Base-by-base conservation (phyloP, 2,329 filamentous ascomycete genomes). In the Cladosporium cucumerinum region DNA sequence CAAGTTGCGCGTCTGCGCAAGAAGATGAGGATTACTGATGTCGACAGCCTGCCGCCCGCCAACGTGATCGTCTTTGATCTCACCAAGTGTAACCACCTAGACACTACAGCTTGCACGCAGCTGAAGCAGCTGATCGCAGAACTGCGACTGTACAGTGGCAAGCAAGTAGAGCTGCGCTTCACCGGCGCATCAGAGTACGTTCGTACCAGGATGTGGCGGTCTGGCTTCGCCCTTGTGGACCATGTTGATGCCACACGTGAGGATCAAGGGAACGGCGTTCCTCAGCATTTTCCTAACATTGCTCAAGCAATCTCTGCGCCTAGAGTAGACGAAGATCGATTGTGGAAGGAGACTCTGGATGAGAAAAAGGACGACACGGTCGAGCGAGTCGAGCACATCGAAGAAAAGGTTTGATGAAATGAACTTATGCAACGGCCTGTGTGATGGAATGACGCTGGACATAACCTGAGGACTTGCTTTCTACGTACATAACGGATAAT, bases 41-140 rank as follows among this genome's bases (percentile, higher is more conserved):
- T 69, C 1, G 66, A 65, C 57, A 63, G 64, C 26, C 58, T 73
- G 18, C 75, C 78, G 0, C 79, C 78, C 0, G 79, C 87, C 21
- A 75, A 77, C 0, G 73, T 83, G 2, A 78, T 87, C 0, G 77
- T 87, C 0, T 74, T 87, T 0, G 85, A 87, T 67, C 82, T 87
- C 61, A 73, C 74, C 1, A 79, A 80, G 62, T 82, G 84, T 21
- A 81, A 82, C 18, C 82, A 85, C 66, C 78, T 85, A 10, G 85
- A 87, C 64, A 80, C 80, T 0, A 87, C 84, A 0, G 84, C 82
- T 0, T 77, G 85, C 3, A 76, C 78, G 0, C 81, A 84, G 10
- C 71, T 87, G 7, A 77, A 77, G 46, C 82, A 82, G 39, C 72
- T 87, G 23, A 76, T 81, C 21, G 75, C 75, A 16, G 83, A 85